Base-by-base conservation (phyloP, 805 yeast species). In the Candida krabiensis region DNA sequence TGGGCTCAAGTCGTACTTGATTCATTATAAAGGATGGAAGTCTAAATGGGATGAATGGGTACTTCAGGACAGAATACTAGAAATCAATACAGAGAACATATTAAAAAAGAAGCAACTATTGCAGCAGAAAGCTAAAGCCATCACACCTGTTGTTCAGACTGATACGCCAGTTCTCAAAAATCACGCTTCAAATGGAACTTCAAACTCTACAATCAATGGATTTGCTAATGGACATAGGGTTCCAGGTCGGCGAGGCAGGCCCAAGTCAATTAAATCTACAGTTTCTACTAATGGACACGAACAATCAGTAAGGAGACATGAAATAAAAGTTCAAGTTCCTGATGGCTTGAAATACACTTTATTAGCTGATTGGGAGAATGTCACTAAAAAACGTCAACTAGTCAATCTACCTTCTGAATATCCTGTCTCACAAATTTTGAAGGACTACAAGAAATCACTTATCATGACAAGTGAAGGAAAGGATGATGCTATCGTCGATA, bases 41-140 rank as follows among this genome's bases (percentile, higher is more conserved):
- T 63, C 82, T 13, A 80, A 89, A 41, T 91, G 96, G 96, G 98
- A 91, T 58, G 99, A 91, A 61, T 91, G 99, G 99, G 91, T 91
- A 1, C 73, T 76, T 1, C 61, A 63, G 6, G 80, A 77, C 27
- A 66, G 98, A 24, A 73, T 91, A 5, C 67, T 86, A 53, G 83
- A 79, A 46, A 71, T 70, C 55, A 84, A 74, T 34, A 82, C 78
- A 21, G 95, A 83, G 47, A 88, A 85, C 53, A 50, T 83, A 37
- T 66, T 71, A 33, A 63, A 78, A 35, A 86, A 83, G 60, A 76
- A 79, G 27, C 41, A 49, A 27, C 33, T 41, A n/a, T 25, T 28
- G n/a, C 43, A 44, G 23, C 34, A 33, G 25, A 37, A 28, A 7
- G 15, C 37, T 5, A 44, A 36, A 24, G 30, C 44, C 16, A 33